phyloP scores from a whole-genome alignment of 148 eudicot genomes.

The Talinum fruticosum region DNA sequence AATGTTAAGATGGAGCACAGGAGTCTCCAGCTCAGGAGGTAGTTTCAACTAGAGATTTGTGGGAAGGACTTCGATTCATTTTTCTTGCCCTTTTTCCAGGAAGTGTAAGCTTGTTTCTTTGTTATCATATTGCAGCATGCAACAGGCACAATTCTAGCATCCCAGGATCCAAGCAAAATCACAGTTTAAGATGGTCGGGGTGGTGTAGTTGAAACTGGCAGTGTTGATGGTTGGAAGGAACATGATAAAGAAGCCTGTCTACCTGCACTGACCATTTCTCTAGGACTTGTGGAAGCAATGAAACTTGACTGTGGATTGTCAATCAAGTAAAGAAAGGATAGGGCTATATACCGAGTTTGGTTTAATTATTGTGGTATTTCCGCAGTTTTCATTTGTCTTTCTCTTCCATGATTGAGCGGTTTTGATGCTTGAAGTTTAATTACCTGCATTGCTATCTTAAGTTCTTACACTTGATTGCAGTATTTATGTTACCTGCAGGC shows the following conservation, averaged over 20 bases:
- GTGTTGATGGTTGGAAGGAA: conserved; percentile 16
- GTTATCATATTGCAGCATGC: conserved; percentile 57
- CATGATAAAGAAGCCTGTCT: conserved; percentile 14
- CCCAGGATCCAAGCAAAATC: conserved; percentile 89
- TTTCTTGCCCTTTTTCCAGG: background rate
- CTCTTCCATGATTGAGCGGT: background rate
- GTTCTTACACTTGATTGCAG: too few species aligned
- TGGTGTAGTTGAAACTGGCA: conserved; percentile 36
- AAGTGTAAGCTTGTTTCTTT: conserved; percentile 16
- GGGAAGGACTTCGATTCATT: background rate
- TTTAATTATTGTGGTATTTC: background rate
- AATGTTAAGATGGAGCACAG: conserved; percentile 75
- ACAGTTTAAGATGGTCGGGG: conserved; percentile 94
- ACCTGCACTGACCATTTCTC: conserved; percentile 41
- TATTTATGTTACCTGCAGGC: too few species aligned
- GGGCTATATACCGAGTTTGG: background rate
- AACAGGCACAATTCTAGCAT: conserved; percentile 74
- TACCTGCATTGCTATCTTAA: too few species aligned
- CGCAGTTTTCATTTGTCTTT: background rate
- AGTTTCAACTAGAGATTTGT: conserved; percentile 77
- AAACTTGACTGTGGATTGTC: conserved; percentile 82
- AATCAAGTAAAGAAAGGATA: conserved; percentile 14
- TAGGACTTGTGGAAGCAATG: conserved; percentile 82
- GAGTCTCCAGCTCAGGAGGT: conserved; percentile 89
- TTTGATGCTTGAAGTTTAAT: background rate